Conservation (phyloP, 2,329 filamentous ascomycete species). For the Aspergillus candidus region DNA sequence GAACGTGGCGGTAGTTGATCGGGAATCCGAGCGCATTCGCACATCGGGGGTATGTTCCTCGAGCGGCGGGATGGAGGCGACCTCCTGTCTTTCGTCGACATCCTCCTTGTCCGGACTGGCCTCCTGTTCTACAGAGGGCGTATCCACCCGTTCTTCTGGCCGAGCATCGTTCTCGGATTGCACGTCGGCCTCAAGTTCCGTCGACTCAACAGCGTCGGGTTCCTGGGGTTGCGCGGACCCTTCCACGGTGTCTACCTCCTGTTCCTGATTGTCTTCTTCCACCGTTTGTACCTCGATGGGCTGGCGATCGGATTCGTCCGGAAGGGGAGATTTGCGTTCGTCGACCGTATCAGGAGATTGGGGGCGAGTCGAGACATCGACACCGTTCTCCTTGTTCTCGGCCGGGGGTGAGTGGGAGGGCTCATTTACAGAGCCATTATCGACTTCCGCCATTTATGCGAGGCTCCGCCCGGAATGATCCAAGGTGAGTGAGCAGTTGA, state of each 20-base stretch:
- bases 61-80: conserved; percentile 15
- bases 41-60: conserved; percentile 20
- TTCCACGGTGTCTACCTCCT: conserved; percentile 3
- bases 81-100: conserved; percentile 13
- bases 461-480: conserved; percentile 31
- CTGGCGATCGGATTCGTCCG: conserved; percentile 25
- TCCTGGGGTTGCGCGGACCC: no score
- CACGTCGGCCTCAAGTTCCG: conserved; percentile 16
- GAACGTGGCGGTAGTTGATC: conserved; percentile 52
- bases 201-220: conserved; percentile 17
- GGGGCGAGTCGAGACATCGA: conserved; percentile 21
- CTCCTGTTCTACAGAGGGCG: conserved; percentile 10
- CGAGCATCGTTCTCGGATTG: conserved; percentile 16
- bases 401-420: conserved; percentile 22
- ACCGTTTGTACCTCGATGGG: conserved; percentile 20
- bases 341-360: conserved; percentile 21
- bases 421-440: conserved; percentile 29
- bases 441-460: conserved; percentile 39
- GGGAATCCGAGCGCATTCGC: conserved; percentile 54
- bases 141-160: conserved; percentile 9
- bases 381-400: conserved; percentile 24
- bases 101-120: conserved; percentile 11
- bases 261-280: conserved; percentile 5
- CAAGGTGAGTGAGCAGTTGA: conserved; percentile 19
- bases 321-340: conserved; percentile 28